Percentiles rank a stretch among this genome's conserved stretches.
Conservation (phyloP, 2,329 filamentous ascomycete genomes). For the Alternaria gaisen region DNA sequence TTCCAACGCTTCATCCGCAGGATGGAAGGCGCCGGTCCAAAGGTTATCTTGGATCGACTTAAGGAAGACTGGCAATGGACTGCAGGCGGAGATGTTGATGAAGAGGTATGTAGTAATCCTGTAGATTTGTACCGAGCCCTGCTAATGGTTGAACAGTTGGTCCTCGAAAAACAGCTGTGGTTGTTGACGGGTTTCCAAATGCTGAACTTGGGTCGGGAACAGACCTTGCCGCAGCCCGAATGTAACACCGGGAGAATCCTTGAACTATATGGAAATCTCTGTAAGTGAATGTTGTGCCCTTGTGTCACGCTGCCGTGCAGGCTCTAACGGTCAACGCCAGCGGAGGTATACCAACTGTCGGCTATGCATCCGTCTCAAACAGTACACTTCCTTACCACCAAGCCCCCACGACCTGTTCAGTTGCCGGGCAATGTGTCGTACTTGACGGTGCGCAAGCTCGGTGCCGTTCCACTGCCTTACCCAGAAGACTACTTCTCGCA, state of each 20-base stretch:
- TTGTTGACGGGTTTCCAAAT: constrained; percentile 66
- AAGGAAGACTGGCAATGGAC: constrained; percentile 56
- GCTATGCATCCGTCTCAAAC: constrained; percentile 51
- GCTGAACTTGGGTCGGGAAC: constrained; percentile 43
- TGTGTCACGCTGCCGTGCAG: constrained; percentile 29
- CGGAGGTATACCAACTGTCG: constrained; percentile 57
- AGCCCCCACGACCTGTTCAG: constrained; percentile 45
- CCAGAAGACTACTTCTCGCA: constrained; percentile 44
- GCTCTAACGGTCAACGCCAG: constrained; percentile 43
- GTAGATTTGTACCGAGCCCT: background rate
- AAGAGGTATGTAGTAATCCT: constrained; percentile 46
- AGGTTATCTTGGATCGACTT: constrained; percentile 64
- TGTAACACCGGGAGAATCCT: constrained; percentile 48
- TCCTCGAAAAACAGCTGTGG: constrained; percentile 68
- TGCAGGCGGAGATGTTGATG: constrained; percentile 56
- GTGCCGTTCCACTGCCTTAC: constrained; percentile 62
- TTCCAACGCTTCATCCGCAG: constrained; percentile 64
- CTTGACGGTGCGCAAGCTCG: constrained; percentile 44
- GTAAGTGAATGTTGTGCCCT: constrained; percentile 40
- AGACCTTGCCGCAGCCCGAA: constrained; percentile 32
- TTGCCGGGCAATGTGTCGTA: constrained; percentile 43
- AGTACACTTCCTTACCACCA: constrained; percentile 50
- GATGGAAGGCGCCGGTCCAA: constrained; percentile 64
- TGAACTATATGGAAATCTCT: constrained; percentile 52
- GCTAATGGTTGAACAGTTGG: constrained; percentile 34